A percentile compares a stretch with the other conserved stretches of the same genome.
phyloP scores from a whole-genome alignment of 2,329 filamentous ascomycete genomes.

The Alternaria gansuensis region DNA sequence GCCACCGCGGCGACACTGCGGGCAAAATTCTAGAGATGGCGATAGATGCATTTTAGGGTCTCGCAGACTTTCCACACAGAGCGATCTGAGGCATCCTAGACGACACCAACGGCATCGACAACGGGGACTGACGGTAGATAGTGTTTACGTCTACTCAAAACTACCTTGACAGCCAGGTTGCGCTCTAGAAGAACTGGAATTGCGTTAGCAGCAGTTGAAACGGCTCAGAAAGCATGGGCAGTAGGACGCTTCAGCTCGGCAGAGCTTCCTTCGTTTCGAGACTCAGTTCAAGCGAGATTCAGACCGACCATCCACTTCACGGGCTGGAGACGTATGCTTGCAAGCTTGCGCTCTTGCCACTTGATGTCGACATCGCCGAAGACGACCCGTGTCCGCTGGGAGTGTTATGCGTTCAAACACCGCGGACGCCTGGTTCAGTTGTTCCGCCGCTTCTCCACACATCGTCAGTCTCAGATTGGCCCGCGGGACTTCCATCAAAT shows the following conservation, averaged over 20 bases:
- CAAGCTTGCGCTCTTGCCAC: constrained; percentile 13
- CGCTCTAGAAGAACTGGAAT: constrained; percentile 7
- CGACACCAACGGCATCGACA: background rate
- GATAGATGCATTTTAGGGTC: constrained; percentile 9
- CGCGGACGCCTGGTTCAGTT: constrained; percentile 1
- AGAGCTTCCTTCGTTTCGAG: constrained; percentile 6
- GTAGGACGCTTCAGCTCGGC: constrained; percentile 4
- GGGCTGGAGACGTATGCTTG: background rate
- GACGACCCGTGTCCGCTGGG: background rate
- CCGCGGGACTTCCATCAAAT: constrained; percentile 5
- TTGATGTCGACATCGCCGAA: background rate
- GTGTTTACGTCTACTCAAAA: background rate
- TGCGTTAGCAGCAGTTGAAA: constrained; percentile 8
- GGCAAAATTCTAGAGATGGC: constrained; percentile 5
- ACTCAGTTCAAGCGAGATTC: background rate
- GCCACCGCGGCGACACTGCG: constrained; percentile 9
- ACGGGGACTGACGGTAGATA: background rate
- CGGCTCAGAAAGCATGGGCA: background rate
- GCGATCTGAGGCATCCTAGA: constrained; percentile 2
- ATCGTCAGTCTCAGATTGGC: constrained; percentile 7
- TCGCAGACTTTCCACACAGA: constrained; percentile 9
- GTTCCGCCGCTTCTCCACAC: constrained; percentile 9
- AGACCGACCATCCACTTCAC: background rate
- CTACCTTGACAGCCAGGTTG: background rate
- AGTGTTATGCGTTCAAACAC: constrained; percentile 8